Percentiles rank a stretch among this genome's conserved stretches.
These are phyloP conservation scores for Trichoderma virens DNA, from an alignment of 495 filamentous ascomycete genomes.

Conservation along the genomic window DNA sequence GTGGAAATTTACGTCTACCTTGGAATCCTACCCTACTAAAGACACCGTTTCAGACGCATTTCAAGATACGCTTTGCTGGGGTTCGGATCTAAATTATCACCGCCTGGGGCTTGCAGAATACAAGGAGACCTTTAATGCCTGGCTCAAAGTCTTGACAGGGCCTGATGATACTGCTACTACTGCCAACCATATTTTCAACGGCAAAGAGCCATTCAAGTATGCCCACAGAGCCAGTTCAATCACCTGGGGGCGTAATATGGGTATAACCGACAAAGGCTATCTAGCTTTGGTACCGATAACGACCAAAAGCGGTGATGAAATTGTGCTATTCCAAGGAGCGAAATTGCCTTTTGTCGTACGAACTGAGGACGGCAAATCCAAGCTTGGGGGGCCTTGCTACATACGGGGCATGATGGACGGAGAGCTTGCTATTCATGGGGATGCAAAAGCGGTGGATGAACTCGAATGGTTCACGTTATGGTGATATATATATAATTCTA, in stretches of 20 bases:
- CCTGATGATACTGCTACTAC: neutral
- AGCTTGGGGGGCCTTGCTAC: neutral
- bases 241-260: neutral
- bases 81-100: neutral
- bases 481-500: no score
- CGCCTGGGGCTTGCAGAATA: neutral
- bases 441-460: neutral
- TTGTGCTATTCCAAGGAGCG: neutral
- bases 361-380: neutral
- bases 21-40: neutral
- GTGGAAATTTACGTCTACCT: neutral
- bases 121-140: neutral
- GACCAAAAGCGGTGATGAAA: neutral
- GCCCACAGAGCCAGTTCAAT: neutral
- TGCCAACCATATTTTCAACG: neutral
- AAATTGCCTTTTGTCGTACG: neutral
- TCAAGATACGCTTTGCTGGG: neutral
- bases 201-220: neutral
- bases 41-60: neutral
- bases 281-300: neutral
- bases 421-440: neutral
- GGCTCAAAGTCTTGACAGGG: neutral
- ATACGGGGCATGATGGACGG: neutral
- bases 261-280: neutral
- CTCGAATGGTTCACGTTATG: constrained; percentile 16